Percentiles rank a stretch among this genome's conserved stretches.
Conservation (phyloP, 345 rosid species). For the Physaria fendleri region DNA sequence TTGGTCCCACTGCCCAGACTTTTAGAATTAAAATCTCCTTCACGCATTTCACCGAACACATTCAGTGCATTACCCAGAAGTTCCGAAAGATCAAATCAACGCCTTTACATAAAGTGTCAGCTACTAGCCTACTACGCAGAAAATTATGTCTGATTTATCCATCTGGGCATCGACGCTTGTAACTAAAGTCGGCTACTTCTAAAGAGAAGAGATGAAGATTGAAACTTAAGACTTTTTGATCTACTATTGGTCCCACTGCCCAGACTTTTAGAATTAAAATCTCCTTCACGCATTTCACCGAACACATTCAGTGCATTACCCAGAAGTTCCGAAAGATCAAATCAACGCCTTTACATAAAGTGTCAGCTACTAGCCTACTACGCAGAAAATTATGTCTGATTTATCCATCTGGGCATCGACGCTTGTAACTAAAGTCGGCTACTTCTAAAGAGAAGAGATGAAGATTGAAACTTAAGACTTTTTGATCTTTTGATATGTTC, state of each 20-base stretch:
- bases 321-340: not conserved
- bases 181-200: conserved; percentile 18
- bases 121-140: not conserved
- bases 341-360: no score
- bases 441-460: not conserved
- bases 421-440: conserved; percentile 9
- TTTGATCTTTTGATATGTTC: no score
- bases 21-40: conserved; percentile 1
- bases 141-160: not conserved
- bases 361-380: not conserved
- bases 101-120: not conserved
- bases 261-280: conserved; percentile 9
- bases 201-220: no score
- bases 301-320: conserved; percentile 5
- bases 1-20: conserved; percentile 13
- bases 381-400: not conserved
- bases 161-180: not conserved
- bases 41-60: conserved; percentile 17
- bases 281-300: conserved; percentile 13
- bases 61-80: not conserved
- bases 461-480: no score
- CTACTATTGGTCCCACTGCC: conserved; percentile 2
- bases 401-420: not conserved
- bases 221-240: no score
- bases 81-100: not conserved